Conservation (phyloP, 768 basidiomycete genomes). For the Saitozyma podzolica region DNA sequence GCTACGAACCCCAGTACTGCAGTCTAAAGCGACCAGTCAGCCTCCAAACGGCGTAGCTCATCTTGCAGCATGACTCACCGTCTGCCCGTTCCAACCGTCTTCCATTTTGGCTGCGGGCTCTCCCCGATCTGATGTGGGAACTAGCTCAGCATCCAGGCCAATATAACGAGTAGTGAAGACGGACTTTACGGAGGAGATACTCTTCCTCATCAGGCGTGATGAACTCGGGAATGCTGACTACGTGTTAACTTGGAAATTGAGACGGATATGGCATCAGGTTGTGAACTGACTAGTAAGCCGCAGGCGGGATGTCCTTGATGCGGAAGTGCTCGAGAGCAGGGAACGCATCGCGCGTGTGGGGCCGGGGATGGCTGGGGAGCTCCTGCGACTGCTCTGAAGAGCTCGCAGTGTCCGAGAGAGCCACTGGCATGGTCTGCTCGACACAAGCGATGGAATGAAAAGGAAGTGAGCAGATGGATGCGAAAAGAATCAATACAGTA, state of each 20-base stretch:
- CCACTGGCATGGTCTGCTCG: no score
- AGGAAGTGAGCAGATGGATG: no score
- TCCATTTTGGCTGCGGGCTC: slow-evolving; percentile 80
- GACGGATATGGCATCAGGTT: neutral
- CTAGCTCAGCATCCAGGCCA: neutral
- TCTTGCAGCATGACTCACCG: slow-evolving; percentile 50
- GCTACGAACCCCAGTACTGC: slow-evolving; percentile 51
- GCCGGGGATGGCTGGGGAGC: no score
- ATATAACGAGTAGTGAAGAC: slow-evolving; percentile 1
- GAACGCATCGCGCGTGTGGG: no score
- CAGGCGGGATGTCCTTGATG: slow-evolving; percentile 33
- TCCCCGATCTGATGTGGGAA: slow-evolving; percentile 64
- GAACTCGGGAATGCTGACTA: slow-evolving; percentile 71
- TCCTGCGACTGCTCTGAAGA: no score
- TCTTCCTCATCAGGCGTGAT: slow-evolving; percentile 68
- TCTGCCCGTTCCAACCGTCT: slow-evolving; percentile 69
- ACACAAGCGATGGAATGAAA: no score
- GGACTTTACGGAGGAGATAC: slow-evolving; percentile 74
- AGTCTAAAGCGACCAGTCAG: slow-evolving; percentile 28
- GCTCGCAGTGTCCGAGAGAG: no score
- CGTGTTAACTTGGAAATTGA: slow-evolving; percentile 8
- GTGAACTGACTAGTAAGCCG: slow-evolving; percentile 34
- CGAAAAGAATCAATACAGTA: no score
- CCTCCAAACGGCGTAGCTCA: neutral
- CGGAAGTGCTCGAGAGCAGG: slow-evolving; percentile 23